Evolutionary conservation across 345 rosid species (phyloP).

Genomic region (Adansonia digitata): DNA sequence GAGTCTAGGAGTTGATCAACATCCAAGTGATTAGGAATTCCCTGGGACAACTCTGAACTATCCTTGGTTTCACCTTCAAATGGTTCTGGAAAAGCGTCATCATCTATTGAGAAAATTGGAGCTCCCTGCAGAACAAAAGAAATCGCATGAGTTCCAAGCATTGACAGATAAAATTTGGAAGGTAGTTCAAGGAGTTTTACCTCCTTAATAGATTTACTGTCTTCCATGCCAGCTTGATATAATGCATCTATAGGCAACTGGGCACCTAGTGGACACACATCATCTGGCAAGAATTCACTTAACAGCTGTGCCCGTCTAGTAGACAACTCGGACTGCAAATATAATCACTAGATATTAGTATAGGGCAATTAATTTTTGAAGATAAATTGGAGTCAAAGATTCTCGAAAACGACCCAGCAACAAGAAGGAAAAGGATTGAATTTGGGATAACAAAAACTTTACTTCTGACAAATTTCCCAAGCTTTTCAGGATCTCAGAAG

Average conservation of each 20-base stretch:
- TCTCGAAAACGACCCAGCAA: background rate
- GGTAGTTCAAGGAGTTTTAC: slow-evolving; percentile 22
- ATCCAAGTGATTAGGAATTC: slow-evolving; percentile 41
- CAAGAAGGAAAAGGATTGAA: background rate
- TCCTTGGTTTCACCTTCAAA: slow-evolving; percentile 36
- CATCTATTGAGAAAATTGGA: slow-evolving; percentile 41
- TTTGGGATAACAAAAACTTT: slow-evolving; percentile 26
- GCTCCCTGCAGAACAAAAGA: slow-evolving; percentile 33
- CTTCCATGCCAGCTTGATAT: slow-evolving; percentile 33
- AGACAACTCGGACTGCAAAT: slow-evolving; percentile 55
- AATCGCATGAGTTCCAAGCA: slow-evolving; percentile 11
- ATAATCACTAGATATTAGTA: slow-evolving; percentile 17
- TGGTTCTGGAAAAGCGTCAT: slow-evolving; percentile 52
- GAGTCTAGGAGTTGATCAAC: slow-evolving; percentile 84
- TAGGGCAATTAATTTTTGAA: background rate
- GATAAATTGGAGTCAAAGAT: slow-evolving; percentile 3
- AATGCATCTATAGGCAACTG: slow-evolving; percentile 46
- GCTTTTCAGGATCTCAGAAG: slow-evolving; percentile 64
- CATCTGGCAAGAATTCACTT: slow-evolving; percentile 78
- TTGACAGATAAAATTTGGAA: slow-evolving; percentile 7
- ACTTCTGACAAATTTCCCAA: slow-evolving; percentile 56
- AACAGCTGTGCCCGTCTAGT: slow-evolving; percentile 51
- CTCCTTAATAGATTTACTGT: slow-evolving; percentile 33
- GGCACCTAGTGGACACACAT: slow-evolving; percentile 71
- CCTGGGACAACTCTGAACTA: slow-evolving; percentile 28